Evolutionary conservation across 345 rosid genomes (phyloP).

Genomic region (Capsella bursapastoris): DNA sequence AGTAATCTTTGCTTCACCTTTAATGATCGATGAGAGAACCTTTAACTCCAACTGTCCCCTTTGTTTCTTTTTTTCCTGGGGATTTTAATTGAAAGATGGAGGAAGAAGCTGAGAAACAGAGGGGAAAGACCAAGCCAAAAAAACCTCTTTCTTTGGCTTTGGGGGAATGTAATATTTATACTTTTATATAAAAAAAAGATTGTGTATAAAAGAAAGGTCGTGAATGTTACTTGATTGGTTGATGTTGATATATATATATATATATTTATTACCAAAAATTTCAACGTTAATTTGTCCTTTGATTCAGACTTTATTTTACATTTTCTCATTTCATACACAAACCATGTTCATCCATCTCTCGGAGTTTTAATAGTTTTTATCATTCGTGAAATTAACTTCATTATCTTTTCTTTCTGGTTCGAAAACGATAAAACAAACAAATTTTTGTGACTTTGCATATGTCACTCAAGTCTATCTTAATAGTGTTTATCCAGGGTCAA

Average conservation of each 20-base stretch:
- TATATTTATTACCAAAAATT: neutral
- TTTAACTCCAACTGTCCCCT: neutral
- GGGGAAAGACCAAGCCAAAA: conserved; percentile 38
- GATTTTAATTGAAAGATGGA: conserved; percentile 13
- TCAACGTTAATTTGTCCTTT: conserved; percentile 9
- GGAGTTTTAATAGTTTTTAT: neutral
- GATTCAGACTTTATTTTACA: neutral
- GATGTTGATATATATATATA: neutral
- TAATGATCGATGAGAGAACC: neutral
- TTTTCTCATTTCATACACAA: conserved; percentile 14
- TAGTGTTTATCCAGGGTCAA: neutral
- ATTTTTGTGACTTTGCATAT: neutral
- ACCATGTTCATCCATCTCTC: neutral
- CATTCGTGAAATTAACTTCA: too few species aligned
- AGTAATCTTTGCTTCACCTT: neutral
- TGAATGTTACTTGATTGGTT: conserved; percentile 26
- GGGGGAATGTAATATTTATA: neutral
- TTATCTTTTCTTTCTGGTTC: too few species aligned
- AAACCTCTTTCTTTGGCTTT: neutral
- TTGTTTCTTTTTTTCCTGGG: neutral
- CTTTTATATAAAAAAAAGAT: neutral
- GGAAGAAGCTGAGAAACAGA: conserved; percentile 35
- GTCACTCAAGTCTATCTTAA: neutral
- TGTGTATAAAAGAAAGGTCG: neutral
- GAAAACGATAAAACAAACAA: neutral